Percentiles rank a stretch among this genome's conserved stretches.
Conservation (phyloP, 2,329 filamentous ascomycete genomes). For the Hymenoscyphus infarciens region DNA sequence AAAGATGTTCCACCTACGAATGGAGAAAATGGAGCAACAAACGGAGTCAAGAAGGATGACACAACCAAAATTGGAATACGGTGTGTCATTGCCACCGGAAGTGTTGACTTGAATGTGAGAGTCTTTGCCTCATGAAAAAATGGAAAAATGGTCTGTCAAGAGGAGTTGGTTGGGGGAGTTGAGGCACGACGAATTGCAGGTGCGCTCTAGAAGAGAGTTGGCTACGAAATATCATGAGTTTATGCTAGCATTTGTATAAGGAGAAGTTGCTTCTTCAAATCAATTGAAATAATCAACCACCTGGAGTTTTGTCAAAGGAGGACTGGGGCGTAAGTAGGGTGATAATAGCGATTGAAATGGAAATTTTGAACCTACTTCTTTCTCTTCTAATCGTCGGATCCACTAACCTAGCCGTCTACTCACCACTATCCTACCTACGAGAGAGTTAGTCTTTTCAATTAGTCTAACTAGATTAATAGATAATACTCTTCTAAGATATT, state of each 20-base stretch:
- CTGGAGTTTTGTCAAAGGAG: not conserved
- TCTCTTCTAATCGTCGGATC: too few species aligned
- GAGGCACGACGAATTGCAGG: constrained; percentile 16
- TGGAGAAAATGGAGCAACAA: constrained; percentile 45
- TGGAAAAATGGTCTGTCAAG: constrained; percentile 13
- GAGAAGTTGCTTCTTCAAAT: constrained; percentile 18
- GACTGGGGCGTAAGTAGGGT: not conserved
- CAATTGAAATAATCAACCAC: constrained; percentile 17
- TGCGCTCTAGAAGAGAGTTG: constrained; percentile 17
- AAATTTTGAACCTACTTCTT: too few species aligned
- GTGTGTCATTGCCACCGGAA: constrained; percentile 83
- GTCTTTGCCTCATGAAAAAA: constrained; percentile 60
- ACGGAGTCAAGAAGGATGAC: constrained; percentile 46
- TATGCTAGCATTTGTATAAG: constrained; percentile 32
- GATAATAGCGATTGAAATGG: not conserved
- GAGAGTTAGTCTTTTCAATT: too few species aligned
- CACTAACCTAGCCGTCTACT: too few species aligned
- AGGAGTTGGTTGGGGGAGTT: constrained; percentile 24
- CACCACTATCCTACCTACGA: too few species aligned
- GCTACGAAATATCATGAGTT: constrained; percentile 32
- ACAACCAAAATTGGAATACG: constrained; percentile 61
- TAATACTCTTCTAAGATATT: too few species aligned
- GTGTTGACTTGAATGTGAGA: constrained; percentile 75
- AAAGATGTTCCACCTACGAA: constrained; percentile 52
- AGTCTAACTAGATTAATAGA: too few species aligned